Conservation (phyloP, 1,284 basidiomycete genomes). For the Amylostereum chailletii region DNA sequence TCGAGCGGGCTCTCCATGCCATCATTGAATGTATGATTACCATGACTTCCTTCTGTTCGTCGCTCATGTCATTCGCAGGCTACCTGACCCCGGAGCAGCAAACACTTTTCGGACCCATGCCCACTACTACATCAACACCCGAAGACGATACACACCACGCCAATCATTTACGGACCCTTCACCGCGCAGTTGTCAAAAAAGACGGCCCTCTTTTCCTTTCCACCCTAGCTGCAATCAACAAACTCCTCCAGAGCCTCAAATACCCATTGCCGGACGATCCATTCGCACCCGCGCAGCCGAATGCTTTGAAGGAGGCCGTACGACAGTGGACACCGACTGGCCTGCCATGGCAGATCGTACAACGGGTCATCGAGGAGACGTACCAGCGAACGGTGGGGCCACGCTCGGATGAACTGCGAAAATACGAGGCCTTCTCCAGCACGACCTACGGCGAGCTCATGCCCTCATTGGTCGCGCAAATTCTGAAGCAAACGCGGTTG, state of each 20-base stretch:
- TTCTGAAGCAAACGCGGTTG: constrained; percentile 36
- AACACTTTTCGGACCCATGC: constrained; percentile 42
- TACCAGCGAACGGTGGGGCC: constrained; percentile 75
- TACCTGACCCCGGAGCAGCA: constrained; percentile 62
- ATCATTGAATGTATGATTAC: constrained; percentile 53
- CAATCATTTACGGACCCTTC: constrained; percentile 48
- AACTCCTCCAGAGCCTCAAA: constrained; percentile 50
- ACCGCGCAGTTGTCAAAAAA: constrained; percentile 50
- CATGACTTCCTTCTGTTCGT: neutral
- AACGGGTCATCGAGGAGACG: constrained; percentile 69
- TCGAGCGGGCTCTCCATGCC: constrained; percentile 56
- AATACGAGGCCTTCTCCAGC: constrained; percentile 68
- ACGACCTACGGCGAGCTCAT: constrained; percentile 73
- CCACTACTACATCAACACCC: constrained; percentile 24
- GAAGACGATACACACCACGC: constrained; percentile 18
- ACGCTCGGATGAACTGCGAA: constrained; percentile 49
- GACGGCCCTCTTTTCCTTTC: constrained; percentile 65
- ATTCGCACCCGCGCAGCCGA: constrained; percentile 33
- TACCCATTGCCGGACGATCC: constrained; percentile 47
- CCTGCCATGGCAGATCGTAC: constrained; percentile 49
- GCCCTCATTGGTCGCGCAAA: constrained; percentile 59
- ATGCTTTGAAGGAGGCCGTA: constrained; percentile 38
- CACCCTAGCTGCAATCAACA: constrained; percentile 50
- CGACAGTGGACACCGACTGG: constrained; percentile 38
- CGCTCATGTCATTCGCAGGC: constrained; percentile 29